Base-by-base conservation (phyloP, 768 basidiomycete species). In the Trametes maxima region DNA sequence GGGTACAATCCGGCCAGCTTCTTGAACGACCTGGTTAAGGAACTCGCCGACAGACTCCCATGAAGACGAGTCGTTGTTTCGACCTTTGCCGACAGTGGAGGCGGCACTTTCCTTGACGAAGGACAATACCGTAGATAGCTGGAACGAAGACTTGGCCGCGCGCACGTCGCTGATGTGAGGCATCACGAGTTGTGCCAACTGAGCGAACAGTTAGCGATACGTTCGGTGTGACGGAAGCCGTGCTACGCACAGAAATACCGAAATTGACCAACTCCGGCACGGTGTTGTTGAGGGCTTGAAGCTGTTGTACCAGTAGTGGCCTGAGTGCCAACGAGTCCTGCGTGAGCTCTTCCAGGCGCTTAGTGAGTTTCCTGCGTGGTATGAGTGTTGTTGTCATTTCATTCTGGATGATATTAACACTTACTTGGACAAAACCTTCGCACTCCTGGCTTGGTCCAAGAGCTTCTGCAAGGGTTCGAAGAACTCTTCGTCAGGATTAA, bases 161-260 rank as follows among this genome's bases (percentile, higher is more conserved):
- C 94, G 87, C 16, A 91, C 85, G 54, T 96, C 92, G 55, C 83
- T 80, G n/a, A 94, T 77, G 71, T 98, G 91, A 0, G 87, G 88
- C 78, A 91, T 90, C 36, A 94, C 89, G 70, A 87, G 82, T 80
- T 96, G 94, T 0, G 95, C 95, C 48, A 98, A 84, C 93, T 95
- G 54, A 0, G 59, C 42, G 0, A 12, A 28, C 6, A 5, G 16
- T 53, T 11, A 57, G 52, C 8, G 35, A 17, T n/a, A 53, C 24
- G 22, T 61, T 42, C 19, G 64, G 16, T 37, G 21, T 2, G 42
- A 1, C 17, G 2, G 1, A 52, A 17, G 16, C 12, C 11, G 40
- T 5, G 21, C 7, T 10, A 72, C 87, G 55, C 62, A 93, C 94
- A 54, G 91, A 90, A 57, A 97, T 91, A 70, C 93, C 93, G 71